phyloP scores from a whole-genome alignment of 176 grass and related monocot genomes.

The Areca catechu region DNA sequence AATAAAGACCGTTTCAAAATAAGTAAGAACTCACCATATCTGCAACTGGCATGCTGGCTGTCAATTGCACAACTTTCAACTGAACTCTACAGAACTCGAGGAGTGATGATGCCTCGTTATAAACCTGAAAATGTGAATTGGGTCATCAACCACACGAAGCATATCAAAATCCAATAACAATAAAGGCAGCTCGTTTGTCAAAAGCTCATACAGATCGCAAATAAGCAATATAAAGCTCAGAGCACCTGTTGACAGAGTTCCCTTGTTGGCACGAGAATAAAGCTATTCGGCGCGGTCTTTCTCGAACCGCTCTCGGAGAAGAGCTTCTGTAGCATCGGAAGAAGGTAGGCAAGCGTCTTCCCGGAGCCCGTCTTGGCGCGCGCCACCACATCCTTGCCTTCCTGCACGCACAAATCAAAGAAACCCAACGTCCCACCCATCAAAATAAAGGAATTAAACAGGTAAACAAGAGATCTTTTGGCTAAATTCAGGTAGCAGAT shows the following conservation, averaged over 20 bases:
- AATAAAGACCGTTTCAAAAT: background rate
- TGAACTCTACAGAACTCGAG: conserved; percentile 73
- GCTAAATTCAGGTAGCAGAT: too few relatives aligned
- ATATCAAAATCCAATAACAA: conserved; percentile 10
- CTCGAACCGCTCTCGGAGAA: conserved; percentile 40
- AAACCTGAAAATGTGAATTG: conserved; percentile 31
- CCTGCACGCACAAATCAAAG: conserved; percentile 28
- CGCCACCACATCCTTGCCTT: conserved; percentile 91
- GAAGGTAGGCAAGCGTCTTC: conserved; percentile 86
- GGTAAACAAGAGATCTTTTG: too few relatives aligned
- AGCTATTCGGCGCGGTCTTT: conserved; percentile 59
- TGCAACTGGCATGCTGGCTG: conserved; percentile 51
- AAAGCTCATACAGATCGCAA: too few relatives aligned
- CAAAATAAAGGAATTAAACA: background rate
- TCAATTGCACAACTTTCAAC: conserved; percentile 74
- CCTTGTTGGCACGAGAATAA: conserved; percentile 76
- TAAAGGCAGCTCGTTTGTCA: background rate
- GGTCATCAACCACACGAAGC: background rate
- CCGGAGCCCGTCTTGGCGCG: conserved; percentile 86
- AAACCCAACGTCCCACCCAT: background rate
- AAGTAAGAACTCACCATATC: conserved; percentile 58
- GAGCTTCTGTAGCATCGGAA: conserved; percentile 76
- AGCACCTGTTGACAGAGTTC: conserved; percentile 85
- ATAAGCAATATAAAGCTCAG: background rate
- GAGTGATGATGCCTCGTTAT: conserved; percentile 65